phyloP scores from a whole-genome alignment of 2,329 filamentous ascomycete genomes.

The Lasiodiplodia citricola region DNA sequence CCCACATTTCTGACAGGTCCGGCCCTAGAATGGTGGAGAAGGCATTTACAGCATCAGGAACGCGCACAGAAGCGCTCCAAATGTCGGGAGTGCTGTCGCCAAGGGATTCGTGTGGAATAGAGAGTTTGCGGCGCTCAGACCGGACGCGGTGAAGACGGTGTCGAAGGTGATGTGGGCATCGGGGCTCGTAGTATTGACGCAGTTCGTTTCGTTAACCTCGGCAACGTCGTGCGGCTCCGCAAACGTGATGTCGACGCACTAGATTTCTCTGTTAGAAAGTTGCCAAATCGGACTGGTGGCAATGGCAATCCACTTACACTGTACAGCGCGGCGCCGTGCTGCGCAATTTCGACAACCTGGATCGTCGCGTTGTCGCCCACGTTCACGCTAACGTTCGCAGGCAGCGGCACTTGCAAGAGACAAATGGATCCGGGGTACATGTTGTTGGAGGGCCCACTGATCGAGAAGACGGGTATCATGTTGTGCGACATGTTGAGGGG shows the following conservation, averaged over 20 bases:
- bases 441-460: conserved; percentile 79
- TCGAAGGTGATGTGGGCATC: conserved; percentile 70
- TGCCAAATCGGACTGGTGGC: not conserved
- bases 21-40: not conserved
- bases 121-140: conserved; percentile 31
- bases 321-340: conserved; percentile 83
- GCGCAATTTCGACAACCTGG: conserved; percentile 81
- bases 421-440: conserved; percentile 91
- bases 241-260: conserved; percentile 97
- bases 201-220: conserved; percentile 80
- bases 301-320: conserved; percentile 60
- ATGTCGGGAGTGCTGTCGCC: conserved; percentile 2
- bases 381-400: conserved; percentile 71
- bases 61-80: conserved; percentile 14
- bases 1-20: conserved; percentile 4
- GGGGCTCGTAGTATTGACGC: conserved; percentile 75
- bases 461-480: conserved; percentile 81
- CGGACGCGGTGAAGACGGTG: conserved; percentile 67
- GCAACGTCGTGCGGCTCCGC: conserved; percentile 77
- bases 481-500: conserved; percentile 86
- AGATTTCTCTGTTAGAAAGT: not conserved
- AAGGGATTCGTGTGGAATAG: not conserved
- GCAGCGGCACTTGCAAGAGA: conserved; percentile 85
- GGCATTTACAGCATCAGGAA: conserved; percentile 19
- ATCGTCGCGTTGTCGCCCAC: conserved; percentile 90